These are phyloP conservation scores for Globisporangium paroecandrum DNA, from an alignment of 352 stramenopile genomes.

Conservation along the genomic window DNA sequence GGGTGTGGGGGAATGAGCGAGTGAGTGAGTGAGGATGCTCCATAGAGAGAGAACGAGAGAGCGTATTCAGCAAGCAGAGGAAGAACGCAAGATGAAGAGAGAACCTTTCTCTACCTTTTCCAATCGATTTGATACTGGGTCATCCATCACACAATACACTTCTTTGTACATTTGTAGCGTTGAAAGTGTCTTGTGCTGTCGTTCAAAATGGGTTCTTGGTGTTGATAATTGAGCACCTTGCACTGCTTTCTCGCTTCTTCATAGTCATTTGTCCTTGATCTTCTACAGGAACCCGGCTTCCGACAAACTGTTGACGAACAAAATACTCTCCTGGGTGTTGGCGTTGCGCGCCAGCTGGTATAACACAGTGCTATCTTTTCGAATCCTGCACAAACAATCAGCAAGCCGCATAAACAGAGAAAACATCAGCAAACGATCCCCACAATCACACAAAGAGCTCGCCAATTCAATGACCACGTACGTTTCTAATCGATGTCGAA, in stretches of 20 bases:
- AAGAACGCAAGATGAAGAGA: not conserved
- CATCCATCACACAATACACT: constrained; percentile 8
- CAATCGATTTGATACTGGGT: constrained; percentile 6
- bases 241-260: not conserved
- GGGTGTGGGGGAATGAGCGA: not conserved
- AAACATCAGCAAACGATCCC: not conserved
- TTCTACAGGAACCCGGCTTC: constrained; percentile 79
- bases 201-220: not conserved
- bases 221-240: not conserved
- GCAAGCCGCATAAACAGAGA: constrained; percentile 12
- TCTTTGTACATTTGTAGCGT: constrained; percentile 2
- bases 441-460: not conserved
- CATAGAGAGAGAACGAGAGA: not conserved
- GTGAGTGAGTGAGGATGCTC: not conserved
- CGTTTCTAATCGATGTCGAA: constrained; percentile 82
- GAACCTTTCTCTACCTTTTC: not conserved
- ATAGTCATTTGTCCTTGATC: not conserved
- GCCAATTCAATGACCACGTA: constrained; percentile 34
- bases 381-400: constrained; percentile 45
- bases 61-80: not conserved
- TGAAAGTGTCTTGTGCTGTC: not conserved
- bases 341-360: constrained; percentile 83
- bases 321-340: constrained; percentile 85
- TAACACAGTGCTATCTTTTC: constrained; percentile 80
- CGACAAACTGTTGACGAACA: constrained; percentile 88